Conservation (phyloP, 768 basidiomycete genomes). For the button mushroom (Agaricus bisporus) region DNA sequence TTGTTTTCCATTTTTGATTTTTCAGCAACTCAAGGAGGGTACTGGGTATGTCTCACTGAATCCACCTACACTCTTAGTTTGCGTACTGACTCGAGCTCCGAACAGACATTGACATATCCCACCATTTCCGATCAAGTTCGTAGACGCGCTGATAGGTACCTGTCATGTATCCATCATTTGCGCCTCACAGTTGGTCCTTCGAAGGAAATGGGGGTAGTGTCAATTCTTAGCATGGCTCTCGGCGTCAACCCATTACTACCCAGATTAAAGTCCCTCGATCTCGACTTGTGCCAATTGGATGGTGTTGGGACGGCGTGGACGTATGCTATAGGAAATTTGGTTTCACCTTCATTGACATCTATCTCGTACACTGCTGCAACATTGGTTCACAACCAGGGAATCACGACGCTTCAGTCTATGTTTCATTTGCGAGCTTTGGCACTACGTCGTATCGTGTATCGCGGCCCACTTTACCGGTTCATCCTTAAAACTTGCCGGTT, state of each 20-base stretch:
- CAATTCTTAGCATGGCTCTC: neutral
- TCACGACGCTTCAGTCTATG: neutral
- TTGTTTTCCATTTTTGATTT: no score
- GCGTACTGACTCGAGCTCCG: neutral
- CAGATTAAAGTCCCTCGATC: neutral
- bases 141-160: neutral
- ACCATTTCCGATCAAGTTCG: neutral
- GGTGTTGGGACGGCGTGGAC: neutral
- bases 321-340: neutral
- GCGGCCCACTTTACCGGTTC: neutral
- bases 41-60: neutral
- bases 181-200: neutral
- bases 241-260: neutral
- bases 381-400: neutral
- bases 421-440: neutral
- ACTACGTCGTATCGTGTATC: neutral
- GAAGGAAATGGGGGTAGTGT: neutral
- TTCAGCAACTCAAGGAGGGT: neutral
- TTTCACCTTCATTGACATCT: neutral
- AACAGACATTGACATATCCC: neutral
- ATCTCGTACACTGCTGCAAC: neutral
- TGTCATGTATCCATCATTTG: slow-evolving; percentile 1
- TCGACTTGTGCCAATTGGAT: neutral
- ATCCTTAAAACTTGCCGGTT: neutral
- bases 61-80: neutral